phyloP scores from a whole-genome alignment of 352 stramenopile genomes.

The Thalassiosira sp. region DNA sequence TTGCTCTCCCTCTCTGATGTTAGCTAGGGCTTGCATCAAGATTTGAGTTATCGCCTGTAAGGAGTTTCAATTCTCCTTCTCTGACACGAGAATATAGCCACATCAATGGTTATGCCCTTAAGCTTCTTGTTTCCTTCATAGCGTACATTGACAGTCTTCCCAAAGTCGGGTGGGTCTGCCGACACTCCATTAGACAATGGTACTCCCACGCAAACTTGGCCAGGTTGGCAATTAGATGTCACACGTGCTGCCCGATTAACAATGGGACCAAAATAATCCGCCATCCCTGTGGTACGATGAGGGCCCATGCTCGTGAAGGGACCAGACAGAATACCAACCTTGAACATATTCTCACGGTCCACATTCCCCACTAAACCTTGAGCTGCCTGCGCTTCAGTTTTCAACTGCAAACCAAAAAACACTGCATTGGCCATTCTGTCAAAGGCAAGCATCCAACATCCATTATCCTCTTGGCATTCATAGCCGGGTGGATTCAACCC shows the following conservation, averaged over 20 bases:
- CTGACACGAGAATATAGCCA: slow-evolving; percentile 36
- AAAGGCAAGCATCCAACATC: slow-evolving; percentile 55
- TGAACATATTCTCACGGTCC: slow-evolving; percentile 29
- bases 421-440: slow-evolving; percentile 34
- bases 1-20: no score
- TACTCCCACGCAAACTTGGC: slow-evolving; percentile 25
- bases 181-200: slow-evolving; percentile 29
- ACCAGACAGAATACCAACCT: slow-evolving; percentile 44
- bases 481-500: slow-evolving; percentile 38
- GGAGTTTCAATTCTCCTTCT: slow-evolving; percentile 19
- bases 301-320: slow-evolving; percentile 43
- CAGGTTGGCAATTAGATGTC: slow-evolving; percentile 28
- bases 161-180: slow-evolving; percentile 42
- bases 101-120: slow-evolving; percentile 40
- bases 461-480: slow-evolving; percentile 54
- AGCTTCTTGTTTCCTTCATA: slow-evolving; percentile 37
- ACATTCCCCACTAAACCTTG: slow-evolving; percentile 19
- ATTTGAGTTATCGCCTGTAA: no score
- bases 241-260: slow-evolving; percentile 44
- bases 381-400: slow-evolving; percentile 1
- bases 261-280: slow-evolving; percentile 54
- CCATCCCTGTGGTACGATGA: slow-evolving; percentile 47
- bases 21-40: no score
- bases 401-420: slow-evolving; percentile 39
- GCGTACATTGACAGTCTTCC: slow-evolving; percentile 25